Evolutionary conservation across 768 basidiomycete species (phyloP), one percentile per base, ranked within the genome.

Genomic region (Kwoniella shandongensis): DNA sequence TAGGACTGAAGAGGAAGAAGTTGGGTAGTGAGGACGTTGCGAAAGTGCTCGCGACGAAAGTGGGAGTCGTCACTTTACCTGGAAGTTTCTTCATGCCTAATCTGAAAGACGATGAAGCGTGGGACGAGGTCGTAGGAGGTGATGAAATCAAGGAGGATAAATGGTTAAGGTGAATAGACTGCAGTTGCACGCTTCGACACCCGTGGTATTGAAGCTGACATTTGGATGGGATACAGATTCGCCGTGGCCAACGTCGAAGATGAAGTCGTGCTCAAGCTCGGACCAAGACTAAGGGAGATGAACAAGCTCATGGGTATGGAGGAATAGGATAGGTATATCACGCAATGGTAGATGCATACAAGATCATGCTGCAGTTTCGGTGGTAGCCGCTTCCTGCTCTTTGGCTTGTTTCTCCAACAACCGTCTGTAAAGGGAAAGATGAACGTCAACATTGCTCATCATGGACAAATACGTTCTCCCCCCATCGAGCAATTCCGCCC

Each of bases 231-330:
- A 35, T 48, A 2, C 27, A 81, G 88, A 51, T 87, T 91, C 73
- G 88, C 87, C 10, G 86, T 90, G 2, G 87, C 88, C 12, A 91
- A 89, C 73, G 83, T 89, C n/a, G 80, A 81, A 40, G 86, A 88
- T 48, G 83, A 82, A 12, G 63, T 62, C 6, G 60, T 78, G 1
- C 39, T 62, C 20, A 49, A 60, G 46, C 60, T 76, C 11, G 73
- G 69, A 46, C 65, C 61, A 8, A 51, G 77, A 36, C 44, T 78
- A 52, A 50, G 49, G 52, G 27, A 45, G 46, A 56, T 76, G 58
- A 74, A 75, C 54, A 55, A 65, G 57, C 49, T 73, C 25, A 63
- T 73, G 61, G 69, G 68, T 0, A 47, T 66, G 36, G 57, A 29
- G 23, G 55, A 61, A 7, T 36, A 42, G 23, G 29, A 26, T 11